Percentiles rank a stretch among this genome's conserved stretches.
Conservation (phyloP, 805 yeast genomes). For the Saccharomycopsis babjevae region DNA sequence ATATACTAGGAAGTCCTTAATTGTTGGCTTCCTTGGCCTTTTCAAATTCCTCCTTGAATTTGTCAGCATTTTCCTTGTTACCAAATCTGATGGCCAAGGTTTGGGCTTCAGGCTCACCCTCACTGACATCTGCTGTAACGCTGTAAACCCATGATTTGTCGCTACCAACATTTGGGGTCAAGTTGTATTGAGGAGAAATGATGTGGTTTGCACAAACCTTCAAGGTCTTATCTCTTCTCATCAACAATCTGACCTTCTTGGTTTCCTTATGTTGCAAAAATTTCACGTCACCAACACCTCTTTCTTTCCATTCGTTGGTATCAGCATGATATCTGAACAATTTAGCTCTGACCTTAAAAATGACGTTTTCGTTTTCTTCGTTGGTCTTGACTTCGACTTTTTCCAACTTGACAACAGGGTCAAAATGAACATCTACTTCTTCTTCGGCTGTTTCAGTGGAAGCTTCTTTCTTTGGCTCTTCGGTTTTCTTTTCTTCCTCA, state of each 20-base stretch:
- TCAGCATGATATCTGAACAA: constrained; percentile 72
- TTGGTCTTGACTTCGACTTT: constrained; percentile 94
- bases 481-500: constrained; percentile 22
- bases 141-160: constrained; percentile 98
- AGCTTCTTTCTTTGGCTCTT: constrained; percentile 23
- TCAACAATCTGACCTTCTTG: constrained; percentile 77
- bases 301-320: constrained; percentile 93
- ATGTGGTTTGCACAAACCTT: constrained; percentile 97
- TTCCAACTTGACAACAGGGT: constrained; percentile 90
- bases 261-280: constrained; percentile 81
- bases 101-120: constrained; percentile 92
- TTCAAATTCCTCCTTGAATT: constrained; percentile 87
- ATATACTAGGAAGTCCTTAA: not conserved
- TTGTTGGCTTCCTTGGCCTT: constrained; percentile 50
- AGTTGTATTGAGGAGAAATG: constrained; percentile 68
- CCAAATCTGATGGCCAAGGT: constrained; percentile 96
- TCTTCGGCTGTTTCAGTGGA: constrained; percentile 23
- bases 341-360: constrained; percentile 87
- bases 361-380: constrained; percentile 80
- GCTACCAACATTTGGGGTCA: constrained; percentile 90
- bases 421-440: constrained; percentile 70
- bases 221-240: constrained; percentile 98
- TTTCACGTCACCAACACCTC: constrained; percentile 98
- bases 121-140: constrained; percentile 89
- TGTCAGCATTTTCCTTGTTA: constrained; percentile 84